These are phyloP conservation scores for Abrus pulchellus DNA, from an alignment of 306 rosid genomes.

Conservation along the genomic window DNA sequence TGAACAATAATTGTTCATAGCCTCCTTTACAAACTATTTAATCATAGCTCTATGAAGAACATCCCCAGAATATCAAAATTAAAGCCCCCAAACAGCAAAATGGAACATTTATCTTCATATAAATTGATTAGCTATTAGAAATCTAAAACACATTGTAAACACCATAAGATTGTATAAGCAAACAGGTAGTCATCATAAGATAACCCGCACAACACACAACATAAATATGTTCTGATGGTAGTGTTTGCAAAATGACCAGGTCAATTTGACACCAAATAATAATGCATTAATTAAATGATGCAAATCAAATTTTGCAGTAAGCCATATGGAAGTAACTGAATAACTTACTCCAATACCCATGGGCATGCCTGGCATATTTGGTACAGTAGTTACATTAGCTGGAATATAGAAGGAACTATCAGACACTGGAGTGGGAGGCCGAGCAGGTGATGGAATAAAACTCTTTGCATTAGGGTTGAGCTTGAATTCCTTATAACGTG, in stretches of 20 bases:
- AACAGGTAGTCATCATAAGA: not conserved
- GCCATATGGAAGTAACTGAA: constrained; percentile 22
- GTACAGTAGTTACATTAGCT: constrained; percentile 61
- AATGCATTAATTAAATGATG: not conserved
- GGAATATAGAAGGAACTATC: constrained; percentile 85
- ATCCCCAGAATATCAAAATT: constrained; percentile 4
- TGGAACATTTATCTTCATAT: not conserved
- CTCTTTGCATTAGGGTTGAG: constrained; percentile 96
- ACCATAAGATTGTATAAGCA: constrained; percentile 31
- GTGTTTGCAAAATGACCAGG: constrained; percentile 20
- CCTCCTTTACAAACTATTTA: constrained; percentile 13
- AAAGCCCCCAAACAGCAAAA: constrained; percentile 13
- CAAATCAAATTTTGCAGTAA: constrained; percentile 31
- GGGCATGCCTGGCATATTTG: constrained; percentile 84
- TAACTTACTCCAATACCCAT: constrained; percentile 84
- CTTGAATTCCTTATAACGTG: constrained; percentile 82
- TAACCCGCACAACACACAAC: constrained; percentile 16
- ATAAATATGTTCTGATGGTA: not conserved
- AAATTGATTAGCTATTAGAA: constrained; percentile 16
- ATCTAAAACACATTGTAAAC: constrained; percentile 11
- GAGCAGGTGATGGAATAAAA: constrained; percentile 77
- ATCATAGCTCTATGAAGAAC: not conserved
- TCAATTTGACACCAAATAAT: constrained; percentile 3
- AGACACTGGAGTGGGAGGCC: constrained; percentile 82
- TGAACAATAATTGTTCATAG: constrained; percentile 16